Evolutionary conservation across 805 yeast species (phyloP), one percentile per base, ranked within the genome.

Genomic region (Myxozyma lipomycoides): DNA sequence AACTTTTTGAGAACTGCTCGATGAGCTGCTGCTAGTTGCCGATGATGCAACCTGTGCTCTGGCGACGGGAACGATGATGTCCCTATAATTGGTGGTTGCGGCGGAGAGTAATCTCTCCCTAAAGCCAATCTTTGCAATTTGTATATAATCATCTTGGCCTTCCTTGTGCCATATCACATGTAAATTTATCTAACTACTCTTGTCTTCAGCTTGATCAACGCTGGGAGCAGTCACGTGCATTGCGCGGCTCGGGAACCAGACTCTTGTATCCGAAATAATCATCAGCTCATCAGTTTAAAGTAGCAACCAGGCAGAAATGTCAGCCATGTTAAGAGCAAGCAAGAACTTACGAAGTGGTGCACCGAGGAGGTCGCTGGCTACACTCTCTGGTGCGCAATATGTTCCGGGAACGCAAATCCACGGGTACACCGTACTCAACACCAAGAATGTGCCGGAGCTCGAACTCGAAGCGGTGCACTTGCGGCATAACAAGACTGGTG

Each of bases 381-480:
- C 54, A 17, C 39, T 55, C 6, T 37, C 55, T 10, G 35, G 40
- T 19, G 21, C 36, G 19, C 18, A 43, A 35, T 55, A 55, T 25
- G 25, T 45, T 10, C 10, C 39, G 4, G 58, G 58, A 25, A 24
- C 46, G 6, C 39, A 42, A 17, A 35, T 82, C 4, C 81, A 82
- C 62, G 95, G 95, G 0, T 91, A 79, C 65, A 74, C 74, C 46
- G 76, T 93, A 37, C 72, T 76, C 46, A 72, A 84, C 49, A 83
- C 82, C 2, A 68, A 79, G 42, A 78, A 83, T 7, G 79, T 93
- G 5, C 95, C 96, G 2, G 95, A 88, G 65, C 77, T 88, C 59
- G 82, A 88, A 23, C 68, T 90, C 49, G 79, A 83, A 1, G 97
- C 96, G 2, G 84, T 87, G 2, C 83, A 79, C 39, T 67, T 90